phyloP scores from a whole-genome alignment of 768 basidiomycete genomes.

The Mycena filopes region DNA sequence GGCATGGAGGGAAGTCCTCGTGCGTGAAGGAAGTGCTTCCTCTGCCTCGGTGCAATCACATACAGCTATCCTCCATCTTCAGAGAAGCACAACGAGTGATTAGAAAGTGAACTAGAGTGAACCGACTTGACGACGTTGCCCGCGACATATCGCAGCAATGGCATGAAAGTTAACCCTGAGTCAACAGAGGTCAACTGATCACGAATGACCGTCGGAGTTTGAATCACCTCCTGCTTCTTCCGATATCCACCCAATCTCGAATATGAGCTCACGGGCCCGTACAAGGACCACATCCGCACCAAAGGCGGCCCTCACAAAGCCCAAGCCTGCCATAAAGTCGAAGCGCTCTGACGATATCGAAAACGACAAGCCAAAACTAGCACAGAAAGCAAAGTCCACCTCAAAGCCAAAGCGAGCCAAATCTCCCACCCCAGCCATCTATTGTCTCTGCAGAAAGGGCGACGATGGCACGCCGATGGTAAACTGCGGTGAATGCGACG shows the following conservation, averaged over 20 bases:
- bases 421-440: conserved; percentile 37
- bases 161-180: too few relatives aligned
- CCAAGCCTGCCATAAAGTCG: conserved; percentile 5
- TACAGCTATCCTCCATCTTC: conserved; percentile 12
- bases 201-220: neutral
- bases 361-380: conserved; percentile 31
- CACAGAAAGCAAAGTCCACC: conserved; percentile 24
- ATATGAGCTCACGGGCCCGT: conserved; percentile 16
- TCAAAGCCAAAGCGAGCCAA: conserved; percentile 32
- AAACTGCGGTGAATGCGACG: conserved; percentile 72
- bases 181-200: neutral
- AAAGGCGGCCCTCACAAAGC: conserved; percentile 1
- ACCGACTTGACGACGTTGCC: neutral
- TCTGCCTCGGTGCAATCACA: conserved; percentile 18
- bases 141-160: neutral
- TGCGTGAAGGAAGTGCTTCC: neutral
- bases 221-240: neutral
- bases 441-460: conserved; percentile 73
- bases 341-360: conserved; percentile 23
- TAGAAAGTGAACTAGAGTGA: too few relatives aligned
- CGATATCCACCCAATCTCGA: conserved; percentile 13
- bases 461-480: conserved; percentile 90
- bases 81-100: neutral
- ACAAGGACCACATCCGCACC: conserved; percentile 8
- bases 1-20: neutral